A percentile compares a stretch with the other conserved stretches of the same genome.
These are phyloP conservation scores for Phytophthora capsici DNA, from an alignment of 352 stramenopile genomes.

Conservation along the genomic window DNA sequence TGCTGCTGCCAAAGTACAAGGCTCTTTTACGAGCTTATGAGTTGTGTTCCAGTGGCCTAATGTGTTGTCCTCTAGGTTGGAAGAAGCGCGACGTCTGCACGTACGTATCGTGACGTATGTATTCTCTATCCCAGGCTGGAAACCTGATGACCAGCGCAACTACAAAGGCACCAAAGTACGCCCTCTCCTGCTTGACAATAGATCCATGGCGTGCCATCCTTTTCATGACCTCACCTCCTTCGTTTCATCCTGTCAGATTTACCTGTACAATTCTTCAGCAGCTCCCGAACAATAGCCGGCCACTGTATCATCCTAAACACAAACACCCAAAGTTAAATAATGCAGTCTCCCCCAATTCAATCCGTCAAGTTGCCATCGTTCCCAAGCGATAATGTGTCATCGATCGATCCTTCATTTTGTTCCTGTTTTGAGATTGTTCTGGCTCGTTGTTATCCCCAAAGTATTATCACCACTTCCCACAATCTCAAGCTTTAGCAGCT, in stretches of 20 bases:
- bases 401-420: slow-evolving; percentile 37
- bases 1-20: slow-evolving; percentile 73
- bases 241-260: slow-evolving; percentile 43
- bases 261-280: slow-evolving; percentile 57
- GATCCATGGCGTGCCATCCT: background rate
- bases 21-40: background rate
- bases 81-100: slow-evolving; percentile 61
- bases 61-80: slow-evolving; percentile 45
- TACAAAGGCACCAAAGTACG: slow-evolving; percentile 89
- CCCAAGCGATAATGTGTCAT: slow-evolving; percentile 16
- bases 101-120: slow-evolving; percentile 87
- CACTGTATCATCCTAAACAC: slow-evolving; percentile 6
- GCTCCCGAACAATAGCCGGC: slow-evolving; percentile 8
- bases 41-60: background rate
- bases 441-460: background rate
- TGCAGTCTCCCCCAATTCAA: background rate
- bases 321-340: slow-evolving; percentile 3
- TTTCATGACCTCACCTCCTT: background rate
- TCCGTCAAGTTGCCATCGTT: background rate
- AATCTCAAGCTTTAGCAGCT: slow-evolving; percentile 24
- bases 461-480: slow-evolving; percentile 10
- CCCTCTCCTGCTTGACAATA: background rate
- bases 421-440: slow-evolving; percentile 14
- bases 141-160: slow-evolving; percentile 52
- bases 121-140: slow-evolving; percentile 83